Base-by-base conservation (phyloP, 192 early-diverging fungal species). In the Cetraspora pellucida region DNA sequence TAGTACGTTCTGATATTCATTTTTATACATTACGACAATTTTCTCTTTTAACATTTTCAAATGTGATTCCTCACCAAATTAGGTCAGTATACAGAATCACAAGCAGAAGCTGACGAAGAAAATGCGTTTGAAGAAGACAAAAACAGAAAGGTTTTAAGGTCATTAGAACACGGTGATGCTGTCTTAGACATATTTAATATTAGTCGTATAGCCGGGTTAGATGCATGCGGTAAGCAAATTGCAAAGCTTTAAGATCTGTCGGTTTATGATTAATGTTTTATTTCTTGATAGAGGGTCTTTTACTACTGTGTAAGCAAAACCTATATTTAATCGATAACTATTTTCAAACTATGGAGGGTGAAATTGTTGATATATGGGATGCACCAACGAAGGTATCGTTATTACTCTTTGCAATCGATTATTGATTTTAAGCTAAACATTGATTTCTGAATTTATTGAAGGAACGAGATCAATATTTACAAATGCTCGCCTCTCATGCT, bases 241-340 rank as follows among this genome's bases (percentile, higher is more conserved):
- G 19, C 14, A 30, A 43, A 10, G 3, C 1, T 43, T 65, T 44
- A 19, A n/a, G n/a, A 19, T 31, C 25, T 14, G 47, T 74, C 37
- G 9, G 10, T 49, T 82, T 37, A 25, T 67, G 4, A n/a, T 19
- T 31, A 55, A 45, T 21, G 54, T 57, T 52, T 52, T 52, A 3
- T 52, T 52, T 52, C 17, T 52, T 52, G 11, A 79, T 78, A 78
- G 92, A 93, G 73, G 91, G 92, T 6, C 65, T 93, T 37, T 80
- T 90, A 28, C 49, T 93, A 1, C 77, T 93, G 6, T 91, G 92
- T 77, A 88, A 91, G 57, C 77, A 90, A 28, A 89, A 92, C 73
- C 83, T 93, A 64, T 93, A 93, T 68, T 74, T 93, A 31, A 87
- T 93, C 28, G 90, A 93, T 79, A 90, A 89, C 65, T 91, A 89